These are phyloP conservation scores for Lipomyces sp. DNA, from an alignment of 805 yeast genomes.

Conservation along the genomic window DNA sequence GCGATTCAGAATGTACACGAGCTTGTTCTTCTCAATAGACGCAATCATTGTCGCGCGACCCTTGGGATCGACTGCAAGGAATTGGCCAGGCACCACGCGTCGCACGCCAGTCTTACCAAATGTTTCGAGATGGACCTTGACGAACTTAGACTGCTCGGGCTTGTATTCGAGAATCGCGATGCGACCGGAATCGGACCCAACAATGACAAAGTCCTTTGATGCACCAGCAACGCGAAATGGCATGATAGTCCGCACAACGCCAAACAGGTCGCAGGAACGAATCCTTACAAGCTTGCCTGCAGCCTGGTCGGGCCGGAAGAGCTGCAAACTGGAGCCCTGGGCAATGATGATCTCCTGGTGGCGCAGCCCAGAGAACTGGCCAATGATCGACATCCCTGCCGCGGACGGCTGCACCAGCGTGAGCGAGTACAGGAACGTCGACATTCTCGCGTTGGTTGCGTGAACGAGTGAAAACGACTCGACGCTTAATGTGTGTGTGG, in stretches of 20 bases:
- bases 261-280: slow-evolving; percentile 50
- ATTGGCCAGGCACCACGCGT: slow-evolving; percentile 71
- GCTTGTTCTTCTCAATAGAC: slow-evolving; percentile 69
- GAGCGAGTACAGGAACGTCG: slow-evolving; percentile 54
- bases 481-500: too few relatives aligned
- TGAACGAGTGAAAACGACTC: too few relatives aligned
- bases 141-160: slow-evolving; percentile 41
- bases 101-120: slow-evolving; percentile 72
- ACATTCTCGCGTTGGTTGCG: too few relatives aligned
- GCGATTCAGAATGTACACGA: slow-evolving; percentile 62
- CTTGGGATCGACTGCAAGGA: slow-evolving; percentile 64
- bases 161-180: slow-evolving; percentile 52
- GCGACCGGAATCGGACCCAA: slow-evolving; percentile 80
- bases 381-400: slow-evolving; percentile 56
- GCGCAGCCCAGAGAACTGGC: slow-evolving; percentile 59
- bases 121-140: slow-evolving; percentile 54
- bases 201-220: slow-evolving; percentile 54
- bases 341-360: slow-evolving; percentile 63
- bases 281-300: slow-evolving; percentile 53
- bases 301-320: slow-evolving; percentile 51
- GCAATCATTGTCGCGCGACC: slow-evolving; percentile 67
- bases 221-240: slow-evolving; percentile 54
- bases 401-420: slow-evolving; percentile 64
- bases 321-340: slow-evolving; percentile 52
- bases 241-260: slow-evolving; percentile 53